Percentiles rank a stretch among this genome's conserved stretches.
phyloP scores from a whole-genome alignment of 768 basidiomycete species.

The Pleurotus sapidus region DNA sequence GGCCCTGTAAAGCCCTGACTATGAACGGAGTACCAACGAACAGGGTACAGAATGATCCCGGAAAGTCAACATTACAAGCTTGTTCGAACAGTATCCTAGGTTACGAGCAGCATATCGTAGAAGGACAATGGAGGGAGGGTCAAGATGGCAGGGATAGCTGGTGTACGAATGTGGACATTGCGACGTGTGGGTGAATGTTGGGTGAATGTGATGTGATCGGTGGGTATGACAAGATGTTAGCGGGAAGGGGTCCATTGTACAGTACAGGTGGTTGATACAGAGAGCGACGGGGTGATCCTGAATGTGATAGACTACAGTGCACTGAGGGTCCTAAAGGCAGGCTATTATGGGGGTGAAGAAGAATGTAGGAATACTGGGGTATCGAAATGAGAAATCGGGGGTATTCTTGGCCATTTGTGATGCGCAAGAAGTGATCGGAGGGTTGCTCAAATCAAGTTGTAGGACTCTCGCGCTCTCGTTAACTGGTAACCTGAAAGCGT shows the following conservation, averaged over 20 bases:
- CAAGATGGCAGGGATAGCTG: neutral
- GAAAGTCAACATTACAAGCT: too few relatives aligned
- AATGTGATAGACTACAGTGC: constrained; percentile 4
- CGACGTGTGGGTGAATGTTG: neutral
- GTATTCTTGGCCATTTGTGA: neutral
- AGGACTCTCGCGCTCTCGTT: constrained; percentile 44
- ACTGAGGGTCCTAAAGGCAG: constrained; percentile 1
- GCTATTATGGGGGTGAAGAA: neutral
- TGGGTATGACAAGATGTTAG: neutral
- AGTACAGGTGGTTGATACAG: neutral
- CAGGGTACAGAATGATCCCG: too few relatives aligned
- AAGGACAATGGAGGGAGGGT: neutral
- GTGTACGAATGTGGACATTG: neutral
- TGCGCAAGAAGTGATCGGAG: neutral
- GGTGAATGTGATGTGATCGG: neutral
- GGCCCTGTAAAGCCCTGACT: too few relatives aligned
- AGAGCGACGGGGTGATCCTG: constrained; percentile 1
- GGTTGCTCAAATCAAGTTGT: constrained; percentile 11
- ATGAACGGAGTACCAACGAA: too few relatives aligned
- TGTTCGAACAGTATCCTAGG: constrained; percentile 2
- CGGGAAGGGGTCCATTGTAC: neutral
- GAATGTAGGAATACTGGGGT: neutral
- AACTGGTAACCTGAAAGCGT: constrained; percentile 38
- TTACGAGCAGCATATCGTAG: neutral
- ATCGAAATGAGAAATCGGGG: constrained; percentile 4